phyloP scores from a whole-genome alignment of 176 grass and related monocot species.

The Urochloa ruziziensis region DNA sequence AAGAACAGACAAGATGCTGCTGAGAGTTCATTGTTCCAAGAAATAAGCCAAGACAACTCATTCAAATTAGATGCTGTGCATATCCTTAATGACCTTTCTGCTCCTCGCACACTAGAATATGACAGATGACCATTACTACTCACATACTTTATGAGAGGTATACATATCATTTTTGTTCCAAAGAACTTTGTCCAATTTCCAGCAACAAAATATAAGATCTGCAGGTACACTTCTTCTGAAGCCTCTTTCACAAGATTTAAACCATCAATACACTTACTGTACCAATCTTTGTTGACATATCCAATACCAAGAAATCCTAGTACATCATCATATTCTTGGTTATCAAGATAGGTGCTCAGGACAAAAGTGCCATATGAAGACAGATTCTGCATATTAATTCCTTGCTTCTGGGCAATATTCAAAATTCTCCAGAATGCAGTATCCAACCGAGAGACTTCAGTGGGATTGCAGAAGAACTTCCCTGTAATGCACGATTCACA shows the following conservation, averaged over 20 bases:
- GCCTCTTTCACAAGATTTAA: slow-evolving; percentile 26
- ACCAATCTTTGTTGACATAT: slow-evolving; percentile 35
- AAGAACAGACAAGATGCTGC: not conserved
- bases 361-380: slow-evolving; percentile 44
- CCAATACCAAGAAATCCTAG: slow-evolving; percentile 36
- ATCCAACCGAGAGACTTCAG: slow-evolving; percentile 29
- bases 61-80: slow-evolving; percentile 14
- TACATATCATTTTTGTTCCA: not conserved
- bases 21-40: slow-evolving; percentile 34
- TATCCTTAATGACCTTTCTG: not conserved
- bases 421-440: slow-evolving; percentile 41
- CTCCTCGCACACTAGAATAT: slow-evolving; percentile 1
- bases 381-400: slow-evolving; percentile 1
- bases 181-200: not conserved
- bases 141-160: slow-evolving; percentile 18
- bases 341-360: slow-evolving; percentile 41
- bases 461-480: slow-evolving; percentile 38
- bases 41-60: slow-evolving; percentile 21
- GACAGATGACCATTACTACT: not conserved
- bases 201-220: slow-evolving; percentile 34
- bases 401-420: slow-evolving; percentile 10
- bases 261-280: slow-evolving; percentile 33
- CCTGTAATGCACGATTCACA: slow-evolving; percentile 26
- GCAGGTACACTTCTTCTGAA: slow-evolving; percentile 32
- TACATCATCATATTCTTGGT: slow-evolving; percentile 27